Conservation (phyloP, 2,329 filamentous ascomycete species). For the Periconia digitata region DNA sequence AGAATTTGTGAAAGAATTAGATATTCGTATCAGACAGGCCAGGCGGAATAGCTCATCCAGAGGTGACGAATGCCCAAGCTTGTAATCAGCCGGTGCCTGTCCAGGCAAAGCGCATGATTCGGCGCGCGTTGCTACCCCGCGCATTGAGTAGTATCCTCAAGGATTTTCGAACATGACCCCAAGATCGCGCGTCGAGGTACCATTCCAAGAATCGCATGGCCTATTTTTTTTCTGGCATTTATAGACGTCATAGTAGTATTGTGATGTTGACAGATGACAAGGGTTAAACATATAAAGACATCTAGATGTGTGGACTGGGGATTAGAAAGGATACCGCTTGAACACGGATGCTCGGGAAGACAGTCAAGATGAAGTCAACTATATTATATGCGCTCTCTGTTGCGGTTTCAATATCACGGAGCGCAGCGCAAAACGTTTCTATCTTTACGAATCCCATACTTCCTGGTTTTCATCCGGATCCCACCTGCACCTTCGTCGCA, state of each 20-base stretch:
- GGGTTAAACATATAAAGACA: not conserved
- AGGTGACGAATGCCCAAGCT: not conserved
- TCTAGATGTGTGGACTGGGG: not conserved
- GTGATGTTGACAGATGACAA: not conserved
- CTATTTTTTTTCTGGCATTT: not conserved
- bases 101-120: not conserved
- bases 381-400: not conserved
- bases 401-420: not conserved
- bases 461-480: conserved; percentile 55
- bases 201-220: too few species aligned
- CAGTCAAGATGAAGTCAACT: not conserved
- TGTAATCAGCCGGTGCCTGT: not conserved
- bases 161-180: too few species aligned
- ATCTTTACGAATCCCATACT: conserved; percentile 48
- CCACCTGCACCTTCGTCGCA: conserved; percentile 44
- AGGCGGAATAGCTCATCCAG: too few species aligned
- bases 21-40: too few species aligned
- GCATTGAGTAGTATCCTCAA: too few species aligned
- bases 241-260: not conserved
- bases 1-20: too few species aligned
- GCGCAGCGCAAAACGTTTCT: not conserved
- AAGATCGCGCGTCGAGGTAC: not conserved
- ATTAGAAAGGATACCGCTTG: not conserved
- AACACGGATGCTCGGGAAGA: not conserved
- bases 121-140: not conserved